phyloP scores from a whole-genome alignment of 2,329 filamentous ascomycete species.

The Ceratocystis diversiconidia region DNA sequence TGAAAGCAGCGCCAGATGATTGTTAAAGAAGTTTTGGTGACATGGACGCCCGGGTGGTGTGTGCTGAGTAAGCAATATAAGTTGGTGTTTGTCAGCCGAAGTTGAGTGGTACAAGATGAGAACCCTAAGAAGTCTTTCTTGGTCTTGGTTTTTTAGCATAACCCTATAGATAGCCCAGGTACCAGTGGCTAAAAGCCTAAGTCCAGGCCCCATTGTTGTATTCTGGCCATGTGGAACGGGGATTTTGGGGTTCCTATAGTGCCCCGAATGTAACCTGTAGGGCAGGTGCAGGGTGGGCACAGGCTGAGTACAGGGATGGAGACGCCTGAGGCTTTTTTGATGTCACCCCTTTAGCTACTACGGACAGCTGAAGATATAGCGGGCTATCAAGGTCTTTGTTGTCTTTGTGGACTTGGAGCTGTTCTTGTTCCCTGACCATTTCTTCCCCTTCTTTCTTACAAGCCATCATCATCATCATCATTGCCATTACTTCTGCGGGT shows the following conservation, averaged over 20 bases:
- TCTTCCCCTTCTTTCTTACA: background rate
- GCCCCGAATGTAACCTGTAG: background rate
- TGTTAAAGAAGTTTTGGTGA: background rate
- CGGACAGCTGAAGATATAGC: background rate
- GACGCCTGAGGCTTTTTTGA: background rate
- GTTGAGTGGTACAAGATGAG: background rate
- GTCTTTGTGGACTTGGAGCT: background rate
- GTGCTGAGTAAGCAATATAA: background rate
- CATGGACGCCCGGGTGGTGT: background rate
- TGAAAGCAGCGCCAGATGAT: background rate
- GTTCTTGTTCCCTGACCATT: no score
- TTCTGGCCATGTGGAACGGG: background rate
- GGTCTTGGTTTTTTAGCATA: background rate
- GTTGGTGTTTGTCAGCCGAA: background rate
- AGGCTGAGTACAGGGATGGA: background rate
- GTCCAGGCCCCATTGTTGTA: background rate
- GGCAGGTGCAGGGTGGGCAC: background rate
- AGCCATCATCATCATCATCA: background rate
- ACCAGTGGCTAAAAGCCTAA: background rate
- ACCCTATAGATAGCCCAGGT: background rate
- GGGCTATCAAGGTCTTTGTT: background rate
- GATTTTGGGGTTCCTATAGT: background rate
- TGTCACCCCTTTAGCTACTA: background rate
- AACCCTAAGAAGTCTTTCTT: background rate
- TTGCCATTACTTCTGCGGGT: background rate